These are phyloP conservation scores for Chytriomyces sp. DNA, from an alignment of 192 early-diverging fungal genomes.

Conservation along the genomic window DNA sequence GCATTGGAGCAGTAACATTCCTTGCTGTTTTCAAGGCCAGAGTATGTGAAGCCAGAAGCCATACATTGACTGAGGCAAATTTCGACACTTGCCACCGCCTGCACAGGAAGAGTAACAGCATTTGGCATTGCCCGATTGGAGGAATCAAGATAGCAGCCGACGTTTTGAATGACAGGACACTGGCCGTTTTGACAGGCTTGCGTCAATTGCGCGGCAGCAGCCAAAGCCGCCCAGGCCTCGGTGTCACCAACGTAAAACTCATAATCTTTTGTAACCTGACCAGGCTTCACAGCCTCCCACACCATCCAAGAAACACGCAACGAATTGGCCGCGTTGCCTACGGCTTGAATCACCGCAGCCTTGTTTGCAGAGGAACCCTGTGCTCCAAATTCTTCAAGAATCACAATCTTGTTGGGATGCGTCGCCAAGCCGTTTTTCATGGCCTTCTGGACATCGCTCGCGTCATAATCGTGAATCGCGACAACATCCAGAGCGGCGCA, in stretches of 20 bases:
- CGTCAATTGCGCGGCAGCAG: no score
- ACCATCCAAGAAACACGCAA: conserved; percentile 20
- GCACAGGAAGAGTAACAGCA: no score
- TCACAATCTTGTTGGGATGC: conserved; percentile 15
- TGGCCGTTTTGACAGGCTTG: no score
- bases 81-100: no score
- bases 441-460: not conserved
- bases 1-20: no score
- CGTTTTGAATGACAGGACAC: no score
- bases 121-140: no score
- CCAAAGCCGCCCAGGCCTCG: conserved; percentile 3
- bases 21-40: no score
- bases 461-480: conserved; percentile 27
- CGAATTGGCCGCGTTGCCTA: conserved; percentile 3
- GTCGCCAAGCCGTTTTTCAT: not conserved
- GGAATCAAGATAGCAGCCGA: no score
- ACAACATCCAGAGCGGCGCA: conserved; percentile 24
- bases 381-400: conserved; percentile 22
- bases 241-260: conserved; percentile 18
- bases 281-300: conserved; percentile 15
- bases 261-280: conserved; percentile 12
- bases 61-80: no score
- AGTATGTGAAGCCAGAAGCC: no score
- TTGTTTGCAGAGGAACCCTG: not conserved
- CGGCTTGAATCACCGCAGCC: not conserved